Evolutionary conservation across 2,329 filamentous ascomycete species (phyloP).

Genomic region (Thermothelomyces thermophilus): DNA sequence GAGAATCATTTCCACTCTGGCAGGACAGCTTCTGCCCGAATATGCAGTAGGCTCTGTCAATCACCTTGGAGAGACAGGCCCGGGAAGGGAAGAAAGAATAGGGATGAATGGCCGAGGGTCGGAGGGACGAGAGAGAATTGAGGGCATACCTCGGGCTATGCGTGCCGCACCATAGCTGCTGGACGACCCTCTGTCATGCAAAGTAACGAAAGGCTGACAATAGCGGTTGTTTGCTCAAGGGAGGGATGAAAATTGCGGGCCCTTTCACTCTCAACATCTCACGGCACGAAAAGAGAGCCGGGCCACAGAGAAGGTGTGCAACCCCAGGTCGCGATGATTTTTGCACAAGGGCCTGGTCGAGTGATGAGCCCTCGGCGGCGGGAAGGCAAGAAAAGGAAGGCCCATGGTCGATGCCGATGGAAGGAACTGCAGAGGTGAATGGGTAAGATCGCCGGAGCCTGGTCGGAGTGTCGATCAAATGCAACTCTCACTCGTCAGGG

Average conservation of each 20-base stretch:
- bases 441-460: constrained; percentile 10
- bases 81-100: not conserved
- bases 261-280: not conserved
- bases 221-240: not conserved
- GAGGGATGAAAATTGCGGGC: not conserved
- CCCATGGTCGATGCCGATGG: not conserved
- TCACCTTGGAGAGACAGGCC: too few species aligned
- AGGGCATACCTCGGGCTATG: not conserved
- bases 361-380: not conserved
- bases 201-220: not conserved
- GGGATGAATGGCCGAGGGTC: not conserved
- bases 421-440: not conserved
- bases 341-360: too few species aligned
- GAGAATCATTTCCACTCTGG: too few species aligned
- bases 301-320: not conserved
- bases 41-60: too few species aligned
- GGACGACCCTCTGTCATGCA: not conserved
- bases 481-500: constrained; percentile 13
- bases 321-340: not conserved
- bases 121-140: not conserved
- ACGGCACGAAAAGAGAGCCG: not conserved
- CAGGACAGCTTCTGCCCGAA: too few species aligned
- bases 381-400: not conserved
- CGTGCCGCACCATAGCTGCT: not conserved
- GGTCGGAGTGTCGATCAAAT: constrained; percentile 14